A percentile compares a stretch with the other conserved stretches of the same genome.
Conservation (phyloP, 2,329 filamentous ascomycete genomes). For the Chrysoporthe puriensis region DNA sequence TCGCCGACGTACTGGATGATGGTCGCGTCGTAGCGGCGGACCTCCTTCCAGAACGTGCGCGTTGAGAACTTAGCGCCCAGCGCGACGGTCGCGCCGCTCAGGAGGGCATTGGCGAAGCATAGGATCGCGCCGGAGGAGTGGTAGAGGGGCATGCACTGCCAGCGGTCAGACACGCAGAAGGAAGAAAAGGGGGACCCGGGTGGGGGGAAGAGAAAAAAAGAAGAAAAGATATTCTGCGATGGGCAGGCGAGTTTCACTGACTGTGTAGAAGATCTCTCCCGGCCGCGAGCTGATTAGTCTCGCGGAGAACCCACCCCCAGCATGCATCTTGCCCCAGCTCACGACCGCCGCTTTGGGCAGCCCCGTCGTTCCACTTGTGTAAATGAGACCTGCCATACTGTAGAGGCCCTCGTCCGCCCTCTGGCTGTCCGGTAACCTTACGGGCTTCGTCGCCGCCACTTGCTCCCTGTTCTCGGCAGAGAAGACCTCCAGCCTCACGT, state of each 20-base stretch:
- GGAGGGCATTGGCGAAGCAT: slow-evolving; percentile 65
- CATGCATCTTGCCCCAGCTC: slow-evolving; percentile 68
- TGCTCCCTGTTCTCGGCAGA: slow-evolving; percentile 60
- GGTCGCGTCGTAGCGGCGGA: slow-evolving; percentile 71
- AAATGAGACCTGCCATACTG: slow-evolving; percentile 75
- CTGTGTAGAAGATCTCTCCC: slow-evolving; percentile 75
- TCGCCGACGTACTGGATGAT: slow-evolving; percentile 88
- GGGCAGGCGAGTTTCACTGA: slow-evolving; percentile 42
- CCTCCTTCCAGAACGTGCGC: slow-evolving; percentile 75
- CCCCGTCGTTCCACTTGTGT: slow-evolving; percentile 84
- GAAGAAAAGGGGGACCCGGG: no score
- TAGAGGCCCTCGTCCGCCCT: slow-evolving; percentile 54
- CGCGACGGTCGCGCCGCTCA: slow-evolving; percentile 66
- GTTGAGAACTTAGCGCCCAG: slow-evolving; percentile 80
- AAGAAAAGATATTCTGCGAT: background rate
- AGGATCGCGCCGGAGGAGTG: slow-evolving; percentile 79
- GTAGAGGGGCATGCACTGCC: slow-evolving; percentile 83
- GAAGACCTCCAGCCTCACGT: slow-evolving; percentile 65
- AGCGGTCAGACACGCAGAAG: slow-evolving; percentile 13
- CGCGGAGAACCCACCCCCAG: slow-evolving; percentile 55
- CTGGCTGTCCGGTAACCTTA: slow-evolving; percentile 61
- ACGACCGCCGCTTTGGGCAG: slow-evolving; percentile 80
- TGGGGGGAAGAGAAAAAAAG: no score
- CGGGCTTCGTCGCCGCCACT: slow-evolving; percentile 53
- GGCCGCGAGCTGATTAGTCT: slow-evolving; percentile 61